These are phyloP conservation scores for Apophysomyces sp. DNA, from an alignment of 371 early-diverging fungal genomes.

Conservation along the genomic window DNA sequence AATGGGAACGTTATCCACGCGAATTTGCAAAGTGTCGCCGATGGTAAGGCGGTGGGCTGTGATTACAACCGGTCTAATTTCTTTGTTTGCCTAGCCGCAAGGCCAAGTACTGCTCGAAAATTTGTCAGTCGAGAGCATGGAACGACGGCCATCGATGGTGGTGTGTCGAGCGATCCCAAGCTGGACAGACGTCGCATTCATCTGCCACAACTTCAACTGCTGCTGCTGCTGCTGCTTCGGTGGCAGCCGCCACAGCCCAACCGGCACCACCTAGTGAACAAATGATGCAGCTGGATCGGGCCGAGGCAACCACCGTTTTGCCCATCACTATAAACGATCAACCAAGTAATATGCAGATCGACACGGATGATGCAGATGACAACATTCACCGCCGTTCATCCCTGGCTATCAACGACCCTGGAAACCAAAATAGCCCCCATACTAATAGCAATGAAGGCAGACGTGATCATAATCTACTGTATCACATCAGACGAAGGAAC, in stretches of 20 bases:
- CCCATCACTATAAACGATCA: constrained; percentile 26
- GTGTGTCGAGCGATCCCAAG: constrained; percentile 67
- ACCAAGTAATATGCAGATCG: constrained; percentile 2
- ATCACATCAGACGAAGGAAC: constrained; percentile 28
- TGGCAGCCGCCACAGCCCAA: constrained; percentile 27
- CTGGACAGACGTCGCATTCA: constrained; percentile 17
- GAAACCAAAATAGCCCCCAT: constrained; percentile 4
- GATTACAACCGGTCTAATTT: background rate
- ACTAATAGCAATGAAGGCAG: background rate
- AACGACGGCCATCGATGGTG: constrained; percentile 78
- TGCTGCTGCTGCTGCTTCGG: constrained; percentile 29
- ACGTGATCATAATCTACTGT: constrained; percentile 12
- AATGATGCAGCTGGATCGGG: constrained; percentile 31
- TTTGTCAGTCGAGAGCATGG: constrained; percentile 78
- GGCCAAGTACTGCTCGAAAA: constrained; percentile 78
- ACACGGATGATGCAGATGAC: constrained; percentile 10
- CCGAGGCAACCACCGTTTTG: constrained; percentile 22
- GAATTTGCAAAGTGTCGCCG: constrained; percentile 83
- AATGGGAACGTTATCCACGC: constrained; percentile 74
- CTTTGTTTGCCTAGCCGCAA: constrained; percentile 49
- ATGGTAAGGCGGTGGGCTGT: constrained; percentile 47
- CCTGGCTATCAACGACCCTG: constrained; percentile 18
- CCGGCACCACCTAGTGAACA: constrained; percentile 31
- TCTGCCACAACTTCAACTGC: constrained; percentile 34
- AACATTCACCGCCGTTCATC: constrained; percentile 17